A percentile compares a stretch with the other conserved stretches of the same genome.
These are phyloP conservation scores for Sarcodon sp. DNA, from an alignment of 768 basidiomycete genomes.

Conservation along the genomic window DNA sequence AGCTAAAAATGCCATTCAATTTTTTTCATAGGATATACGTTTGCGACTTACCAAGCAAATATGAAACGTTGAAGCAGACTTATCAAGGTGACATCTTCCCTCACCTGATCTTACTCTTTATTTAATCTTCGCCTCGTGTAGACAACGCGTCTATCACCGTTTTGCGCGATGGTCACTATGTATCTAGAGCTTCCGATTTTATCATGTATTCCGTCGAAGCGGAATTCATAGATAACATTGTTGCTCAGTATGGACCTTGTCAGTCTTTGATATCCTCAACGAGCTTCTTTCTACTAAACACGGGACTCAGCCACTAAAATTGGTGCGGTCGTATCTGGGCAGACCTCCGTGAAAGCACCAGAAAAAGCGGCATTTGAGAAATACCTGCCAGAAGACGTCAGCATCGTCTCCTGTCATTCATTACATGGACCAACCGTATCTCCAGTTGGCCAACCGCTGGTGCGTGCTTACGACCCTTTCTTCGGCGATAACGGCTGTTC, in stretches of 20 bases:
- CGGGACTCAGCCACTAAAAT: conserved; percentile 68
- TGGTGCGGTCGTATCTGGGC: conserved; percentile 85
- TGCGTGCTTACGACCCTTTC: conserved; percentile 21
- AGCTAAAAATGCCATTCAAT: conserved; percentile 2
- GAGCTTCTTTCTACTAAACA: not conserved
- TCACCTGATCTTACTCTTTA: not conserved
- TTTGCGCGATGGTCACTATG: conserved; percentile 71
- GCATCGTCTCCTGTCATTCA: conserved; percentile 90
- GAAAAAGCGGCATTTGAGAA: conserved; percentile 85
- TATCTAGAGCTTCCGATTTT: conserved; percentile 83
- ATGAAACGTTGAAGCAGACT: conserved; percentile 42
- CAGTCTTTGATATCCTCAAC: conserved; percentile 16
- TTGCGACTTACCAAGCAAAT: conserved; percentile 73
- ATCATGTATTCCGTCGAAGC: conserved; percentile 96
- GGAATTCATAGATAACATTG: conserved; percentile 74
- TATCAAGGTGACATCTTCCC: conserved; percentile 36
- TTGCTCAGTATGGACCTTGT: conserved; percentile 88
- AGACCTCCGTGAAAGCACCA: conserved; percentile 95
- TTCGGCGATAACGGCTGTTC: not conserved
- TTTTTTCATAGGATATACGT: conserved; percentile 62
- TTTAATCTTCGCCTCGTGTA: conserved; percentile 11
- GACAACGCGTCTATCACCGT: conserved; percentile 52
- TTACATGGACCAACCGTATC: conserved; percentile 88
- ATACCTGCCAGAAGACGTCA: conserved; percentile 72
- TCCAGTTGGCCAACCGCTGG: conserved; percentile 82